Conservation (phyloP, 768 basidiomycete genomes). For the Dioszegia crocea region DNA sequence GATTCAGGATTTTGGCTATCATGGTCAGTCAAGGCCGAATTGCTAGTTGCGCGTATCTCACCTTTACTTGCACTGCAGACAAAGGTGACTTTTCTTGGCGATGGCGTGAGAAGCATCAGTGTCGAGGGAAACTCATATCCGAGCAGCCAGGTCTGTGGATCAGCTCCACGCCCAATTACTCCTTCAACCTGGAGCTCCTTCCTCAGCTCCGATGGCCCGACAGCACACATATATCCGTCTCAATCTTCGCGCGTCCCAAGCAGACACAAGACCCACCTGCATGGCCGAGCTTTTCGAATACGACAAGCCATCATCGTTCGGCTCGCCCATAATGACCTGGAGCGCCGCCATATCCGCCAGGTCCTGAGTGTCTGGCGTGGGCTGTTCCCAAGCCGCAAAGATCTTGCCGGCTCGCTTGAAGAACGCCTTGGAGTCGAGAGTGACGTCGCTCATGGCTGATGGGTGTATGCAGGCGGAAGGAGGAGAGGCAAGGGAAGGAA, state of each 20-base stretch:
- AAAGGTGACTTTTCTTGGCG: conserved; percentile 62
- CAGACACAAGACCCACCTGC: conserved; percentile 58
- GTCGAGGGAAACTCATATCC: conserved; percentile 98
- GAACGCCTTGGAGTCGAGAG: conserved; percentile 42
- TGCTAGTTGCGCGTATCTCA: conserved; percentile 37
- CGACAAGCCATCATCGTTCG: conserved; percentile 77
- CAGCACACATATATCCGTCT: background rate
- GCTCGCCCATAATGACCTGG: conserved; percentile 51
- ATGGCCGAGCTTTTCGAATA: conserved; percentile 78
- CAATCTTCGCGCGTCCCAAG: no score
- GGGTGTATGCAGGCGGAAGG: background rate
- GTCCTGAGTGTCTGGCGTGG: conserved; percentile 15
- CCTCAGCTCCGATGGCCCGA: no score
- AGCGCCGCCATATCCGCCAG: conserved; percentile 45
- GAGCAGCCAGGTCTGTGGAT: conserved; percentile 79
- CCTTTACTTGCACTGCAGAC: conserved; percentile 87
- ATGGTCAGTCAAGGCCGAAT: background rate
- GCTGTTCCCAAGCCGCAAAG: conserved; percentile 44
- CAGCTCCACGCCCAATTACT: background rate
- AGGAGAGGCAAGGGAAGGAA: background rate
- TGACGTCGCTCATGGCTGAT: conserved; percentile 44
- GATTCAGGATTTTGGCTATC: conserved; percentile 77
- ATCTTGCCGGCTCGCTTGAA: conserved; percentile 42
- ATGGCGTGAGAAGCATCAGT: conserved; percentile 66
- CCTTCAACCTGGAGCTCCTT: no score